A percentile compares a stretch with the other conserved stretches of the same genome.
Evolutionary conservation across 2,329 filamentous ascomycete species (phyloP).

Genomic region (Diaporthe velutina): DNA sequence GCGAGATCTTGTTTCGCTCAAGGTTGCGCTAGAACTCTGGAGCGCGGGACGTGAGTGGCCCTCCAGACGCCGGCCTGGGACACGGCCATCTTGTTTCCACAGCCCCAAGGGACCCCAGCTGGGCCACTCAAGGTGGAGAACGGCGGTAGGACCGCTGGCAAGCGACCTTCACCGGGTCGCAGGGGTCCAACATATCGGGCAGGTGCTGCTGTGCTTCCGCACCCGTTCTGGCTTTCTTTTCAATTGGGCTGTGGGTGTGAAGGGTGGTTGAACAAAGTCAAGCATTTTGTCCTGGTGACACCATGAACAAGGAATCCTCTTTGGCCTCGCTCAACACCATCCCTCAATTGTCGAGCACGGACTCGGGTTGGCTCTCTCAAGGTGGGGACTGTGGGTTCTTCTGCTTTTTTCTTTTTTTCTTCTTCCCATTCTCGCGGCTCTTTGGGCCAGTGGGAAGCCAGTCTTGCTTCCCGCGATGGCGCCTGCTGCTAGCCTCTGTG

Average conservation of each 20-base stretch:
- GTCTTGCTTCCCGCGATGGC: slow-evolving; percentile 19
- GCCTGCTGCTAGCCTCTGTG: slow-evolving; percentile 9
- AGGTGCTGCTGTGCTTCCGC: slow-evolving; percentile 12
- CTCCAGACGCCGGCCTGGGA: slow-evolving; percentile 49
- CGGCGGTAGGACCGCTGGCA: background rate
- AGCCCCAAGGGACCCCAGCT: background rate
- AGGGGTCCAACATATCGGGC: slow-evolving; percentile 6
- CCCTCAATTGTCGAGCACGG: background rate
- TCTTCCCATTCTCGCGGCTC: slow-evolving; percentile 7
- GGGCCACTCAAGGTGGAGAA: slow-evolving; percentile 4
- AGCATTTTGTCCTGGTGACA: background rate
- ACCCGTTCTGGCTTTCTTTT: background rate
- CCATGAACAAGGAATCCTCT: too few species aligned
- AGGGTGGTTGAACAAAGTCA: background rate
- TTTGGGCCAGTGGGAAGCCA: slow-evolving; percentile 14
- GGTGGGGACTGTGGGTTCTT: background rate
- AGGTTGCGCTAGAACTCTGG: background rate
- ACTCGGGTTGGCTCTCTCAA: background rate
- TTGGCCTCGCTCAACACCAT: too few species aligned
- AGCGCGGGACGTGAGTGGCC: slow-evolving; percentile 40
- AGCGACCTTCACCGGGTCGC: background rate
- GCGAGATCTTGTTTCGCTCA: background rate
- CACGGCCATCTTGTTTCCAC: slow-evolving; percentile 34
- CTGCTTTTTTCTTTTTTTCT: background rate
- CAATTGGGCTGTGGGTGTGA: background rate